phyloP scores from a whole-genome alignment of 352 stramenopile species.

The Sclerospora graminicola region DNA sequence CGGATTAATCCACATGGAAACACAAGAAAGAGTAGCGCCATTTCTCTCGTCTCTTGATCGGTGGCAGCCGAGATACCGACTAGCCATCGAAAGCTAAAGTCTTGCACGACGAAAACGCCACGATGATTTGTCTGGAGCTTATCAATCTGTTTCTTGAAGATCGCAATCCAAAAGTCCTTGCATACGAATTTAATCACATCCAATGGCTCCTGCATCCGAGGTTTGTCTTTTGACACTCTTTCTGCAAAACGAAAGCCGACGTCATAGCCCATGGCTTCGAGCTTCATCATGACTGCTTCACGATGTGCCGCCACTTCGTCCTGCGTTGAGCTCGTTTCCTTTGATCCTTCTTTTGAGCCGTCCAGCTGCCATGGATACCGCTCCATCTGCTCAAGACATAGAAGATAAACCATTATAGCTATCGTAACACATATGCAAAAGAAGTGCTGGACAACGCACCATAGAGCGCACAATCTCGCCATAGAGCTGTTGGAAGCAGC shows the following conservation, averaged over 20 bases:
- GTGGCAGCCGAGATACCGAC: slow-evolving; percentile 64
- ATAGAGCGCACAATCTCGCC: slow-evolving; percentile 80
- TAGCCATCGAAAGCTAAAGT: slow-evolving; percentile 92
- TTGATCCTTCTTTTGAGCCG: slow-evolving; percentile 1
- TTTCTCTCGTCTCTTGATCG: slow-evolving; percentile 82
- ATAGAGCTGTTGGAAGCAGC: slow-evolving; percentile 84
- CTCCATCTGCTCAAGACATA: slow-evolving; percentile 33
- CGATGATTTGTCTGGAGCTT: slow-evolving; percentile 97
- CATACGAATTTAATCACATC: slow-evolving; percentile 98
- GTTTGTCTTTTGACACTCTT: slow-evolving; percentile 51
- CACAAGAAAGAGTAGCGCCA: slow-evolving; percentile 89
- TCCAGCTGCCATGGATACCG: slow-evolving; percentile 40
- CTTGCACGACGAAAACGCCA: slow-evolving; percentile 92
- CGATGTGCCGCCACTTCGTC: slow-evolving; percentile 29
- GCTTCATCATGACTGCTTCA: slow-evolving; percentile 69
- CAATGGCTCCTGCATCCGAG: slow-evolving; percentile 82
- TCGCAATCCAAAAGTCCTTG: slow-evolving; percentile 96
- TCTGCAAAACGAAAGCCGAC: slow-evolving; percentile 80
- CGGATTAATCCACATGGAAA: slow-evolving; percentile 94
- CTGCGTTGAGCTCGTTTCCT: slow-evolving; percentile 15
- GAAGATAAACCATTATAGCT: neutral
- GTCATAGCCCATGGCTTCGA: slow-evolving; percentile 83
- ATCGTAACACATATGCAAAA: neutral
- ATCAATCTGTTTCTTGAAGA: slow-evolving; percentile 98
- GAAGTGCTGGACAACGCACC: slow-evolving; percentile 21